Base-by-base conservation (phyloP, 345 rosid species). In the Mangifera indica region DNA sequence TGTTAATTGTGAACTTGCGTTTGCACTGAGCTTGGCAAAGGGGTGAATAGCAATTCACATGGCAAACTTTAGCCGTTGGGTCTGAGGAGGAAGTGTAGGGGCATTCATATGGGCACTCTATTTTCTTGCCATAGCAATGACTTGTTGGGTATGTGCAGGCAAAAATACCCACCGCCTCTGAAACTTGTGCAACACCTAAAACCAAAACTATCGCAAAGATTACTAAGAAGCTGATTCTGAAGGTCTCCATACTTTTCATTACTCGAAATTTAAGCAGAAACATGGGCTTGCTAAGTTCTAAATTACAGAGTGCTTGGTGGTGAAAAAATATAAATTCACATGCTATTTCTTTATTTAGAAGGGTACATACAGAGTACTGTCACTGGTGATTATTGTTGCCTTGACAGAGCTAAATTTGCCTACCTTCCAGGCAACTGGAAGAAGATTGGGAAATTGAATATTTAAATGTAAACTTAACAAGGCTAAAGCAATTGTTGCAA, bases 41-140 rank as follows among this genome's bases (percentile, higher is more conserved):
- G n/a, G 84, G 84, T 20, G 66, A 60, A 65, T 85, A 72, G 60
- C 84, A 81, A 65, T 83, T 64, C 4, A 81, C 77, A 65, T 66
- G 62, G 61, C 85, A 82, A 10, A 79, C 86, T 80, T 81, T 79
- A 74, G 73, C 60, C 0, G 75, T 74, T 29, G 74, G 73, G 77
- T 77, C 71, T 57, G 37, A 60, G 2, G 57, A 67, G 5, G 55
- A 69, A 21, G 66, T 57, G 70, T 67, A 60, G 21, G 88, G 83
- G 48, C 88, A 85, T 52, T 82, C 86, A 11, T 57, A 59, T 3
- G 88, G 82, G 66, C 81, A 84, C 0, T 2, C 29, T 4, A 80
- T 72, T n/a, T 52, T 14, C 72, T 63, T 66, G 21, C 71, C 78
- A 65, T 67, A 56, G 67, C 87, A 81, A 15, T 72, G 57, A 56